Evolutionary conservation across 352 stramenopile genomes (phyloP), one percentile per base, ranked within the genome.

Genomic region (Pythium phragmiticola): DNA sequence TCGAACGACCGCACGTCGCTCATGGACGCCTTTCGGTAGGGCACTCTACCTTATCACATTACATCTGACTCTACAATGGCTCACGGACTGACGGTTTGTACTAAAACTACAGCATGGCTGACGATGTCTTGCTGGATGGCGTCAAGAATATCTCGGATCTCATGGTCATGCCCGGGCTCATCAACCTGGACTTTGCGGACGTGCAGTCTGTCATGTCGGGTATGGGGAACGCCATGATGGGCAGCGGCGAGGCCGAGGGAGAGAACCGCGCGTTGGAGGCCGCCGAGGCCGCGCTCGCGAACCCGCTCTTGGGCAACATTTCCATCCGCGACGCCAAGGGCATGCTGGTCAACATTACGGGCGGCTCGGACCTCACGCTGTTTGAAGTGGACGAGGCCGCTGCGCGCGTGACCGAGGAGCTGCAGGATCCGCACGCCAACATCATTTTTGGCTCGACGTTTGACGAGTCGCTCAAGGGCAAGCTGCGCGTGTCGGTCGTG

Each of bases 341-440:
- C 28, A 88, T 98, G 78, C 83, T 98, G 52, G 89, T 98, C 51
- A 98, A 98, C 71, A 98, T 98, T 66, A 97, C 90, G 7, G 95
- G 95, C 19, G 92, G 94, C 43, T 84, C 86, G 16, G 95, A 98
- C 66, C 75, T 98, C 78, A 97, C 88, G 60, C 78, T 99, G 34
- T 94, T 96, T 65, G 89, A 97, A 69, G 89, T 96, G 30, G 88
- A 97, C 60, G 82, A 94, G 58, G 89, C 89, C 16, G 87, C 86
- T 7, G 87, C 94, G 30, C 82, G 88, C 47, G 84, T 97, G 54
- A 97, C 86, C 7, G 72, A 89, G 65, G 89, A 96, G 65, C 80
- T 97, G 16, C 86, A 95, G 33, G 87, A 97, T 51, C 79, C 82
- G 4, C 81, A 93, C 50, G 86, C 86, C 36, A 95, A 95, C 68